Percentiles rank a stretch among this genome's conserved stretches.
Conservation (phyloP, 2,329 filamentous ascomycete species). For the Colletotrichum coccodes region DNA sequence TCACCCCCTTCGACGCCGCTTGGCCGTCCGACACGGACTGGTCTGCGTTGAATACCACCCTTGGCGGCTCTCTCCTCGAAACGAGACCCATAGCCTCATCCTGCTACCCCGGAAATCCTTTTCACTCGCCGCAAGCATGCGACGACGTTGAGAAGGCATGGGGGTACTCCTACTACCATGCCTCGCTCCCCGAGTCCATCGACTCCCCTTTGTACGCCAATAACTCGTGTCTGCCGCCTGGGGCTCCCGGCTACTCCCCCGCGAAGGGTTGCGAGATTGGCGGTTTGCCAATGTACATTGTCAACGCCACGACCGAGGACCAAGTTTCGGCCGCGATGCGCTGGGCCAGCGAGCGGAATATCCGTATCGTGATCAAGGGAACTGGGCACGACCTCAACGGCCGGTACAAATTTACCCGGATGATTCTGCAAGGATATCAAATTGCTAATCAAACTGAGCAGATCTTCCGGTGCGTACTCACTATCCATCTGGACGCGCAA, state of each 20-base stretch:
- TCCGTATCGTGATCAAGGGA: slow-evolving; percentile 61
- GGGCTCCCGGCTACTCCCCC: slow-evolving; percentile 1
- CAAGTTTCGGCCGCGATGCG: slow-evolving; percentile 38
- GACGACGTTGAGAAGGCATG: slow-evolving; percentile 11
- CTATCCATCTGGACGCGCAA: slow-evolving; percentile 35
- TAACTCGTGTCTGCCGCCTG: slow-evolving; percentile 15
- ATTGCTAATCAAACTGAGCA: background rate
- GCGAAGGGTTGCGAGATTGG: slow-evolving; percentile 40
- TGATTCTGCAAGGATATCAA: no score
- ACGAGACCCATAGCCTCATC: slow-evolving; percentile 55
- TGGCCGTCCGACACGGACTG: slow-evolving; percentile 41
- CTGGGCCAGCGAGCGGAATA: slow-evolving; percentile 44
- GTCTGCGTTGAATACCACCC: slow-evolving; percentile 53
- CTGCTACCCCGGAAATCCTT: slow-evolving; percentile 51
- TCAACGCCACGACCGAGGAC: slow-evolving; percentile 45
- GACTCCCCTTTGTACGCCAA: slow-evolving; percentile 15
- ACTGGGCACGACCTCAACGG: slow-evolving; percentile 67
- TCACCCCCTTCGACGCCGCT: slow-evolving; percentile 4
- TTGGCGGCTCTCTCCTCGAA: slow-evolving; percentile 54
- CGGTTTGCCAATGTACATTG: slow-evolving; percentile 47
- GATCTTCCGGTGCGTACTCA: slow-evolving; percentile 34
- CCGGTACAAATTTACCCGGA: slow-evolving; percentile 55
- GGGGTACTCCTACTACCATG: slow-evolving; percentile 13
- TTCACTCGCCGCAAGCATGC: slow-evolving; percentile 1
- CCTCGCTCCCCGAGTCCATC: slow-evolving; percentile 10